A percentile compares a stretch with the other conserved stretches of the same genome.
Conservation (phyloP, 805 yeast genomes). For the Priceomyces medius region DNA sequence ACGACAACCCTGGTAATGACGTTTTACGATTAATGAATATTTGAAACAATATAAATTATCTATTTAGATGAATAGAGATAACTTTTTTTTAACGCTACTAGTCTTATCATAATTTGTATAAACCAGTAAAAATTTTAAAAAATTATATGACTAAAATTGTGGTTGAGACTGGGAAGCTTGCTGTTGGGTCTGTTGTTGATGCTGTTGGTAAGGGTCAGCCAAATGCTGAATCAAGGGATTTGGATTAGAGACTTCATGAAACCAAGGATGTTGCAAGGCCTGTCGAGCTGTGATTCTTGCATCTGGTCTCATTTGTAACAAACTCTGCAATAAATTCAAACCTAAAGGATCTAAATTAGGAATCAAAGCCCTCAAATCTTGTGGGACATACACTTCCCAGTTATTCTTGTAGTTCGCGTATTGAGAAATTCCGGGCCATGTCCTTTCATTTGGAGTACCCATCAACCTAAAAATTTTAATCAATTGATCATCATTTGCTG, state of each 20-base stretch:
- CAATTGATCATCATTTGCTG: constrained; percentile 93
- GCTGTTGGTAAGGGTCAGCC: constrained; percentile 33
- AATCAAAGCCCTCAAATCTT: constrained; percentile 69
- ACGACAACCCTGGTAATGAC: constrained; percentile 9
- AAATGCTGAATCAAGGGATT: constrained; percentile 27
- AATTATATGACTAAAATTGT: constrained; percentile 3
- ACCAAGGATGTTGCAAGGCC: constrained; percentile 74
- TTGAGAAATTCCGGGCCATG: constrained; percentile 96
- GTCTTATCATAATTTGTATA: no score
- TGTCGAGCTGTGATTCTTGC: constrained; percentile 60
- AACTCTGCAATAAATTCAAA: constrained; percentile 59
- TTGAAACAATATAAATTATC: no score
- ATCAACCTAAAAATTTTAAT: constrained; percentile 85
- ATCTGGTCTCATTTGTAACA: constrained; percentile 62
- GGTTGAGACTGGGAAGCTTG: constrained; percentile 13
- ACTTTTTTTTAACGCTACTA: no score
- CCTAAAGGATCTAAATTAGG: constrained; percentile 72
- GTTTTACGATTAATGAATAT: constrained; percentile 8
- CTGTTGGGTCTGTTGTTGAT: constrained; percentile 20
- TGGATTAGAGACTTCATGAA: constrained; percentile 62
- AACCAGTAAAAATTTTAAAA: no score
- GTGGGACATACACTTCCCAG: constrained; percentile 85
- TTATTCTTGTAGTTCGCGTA: constrained; percentile 83
- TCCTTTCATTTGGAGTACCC: constrained; percentile 95
- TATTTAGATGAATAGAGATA: no score